These are phyloP conservation scores for Vanrija pseudolonga DNA, from an alignment of 1,284 basidiomycete species.

Conservation along the genomic window DNA sequence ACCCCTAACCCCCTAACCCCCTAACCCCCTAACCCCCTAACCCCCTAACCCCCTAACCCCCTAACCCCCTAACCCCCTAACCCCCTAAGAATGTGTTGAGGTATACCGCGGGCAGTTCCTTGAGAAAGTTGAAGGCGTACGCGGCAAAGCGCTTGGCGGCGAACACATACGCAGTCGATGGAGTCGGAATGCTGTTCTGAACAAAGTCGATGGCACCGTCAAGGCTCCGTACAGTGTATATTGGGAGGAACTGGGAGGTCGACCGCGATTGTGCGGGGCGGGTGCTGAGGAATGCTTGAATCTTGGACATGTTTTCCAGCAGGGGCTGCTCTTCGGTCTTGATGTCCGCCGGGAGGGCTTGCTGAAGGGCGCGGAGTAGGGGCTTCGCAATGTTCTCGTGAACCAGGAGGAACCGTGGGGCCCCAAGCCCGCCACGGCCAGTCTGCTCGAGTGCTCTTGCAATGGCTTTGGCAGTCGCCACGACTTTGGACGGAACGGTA, in stretches of 20 bases:
- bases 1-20: too few species aligned
- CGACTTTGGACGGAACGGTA: background rate
- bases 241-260: too few species aligned
- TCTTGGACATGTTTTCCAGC: background rate
- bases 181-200: conserved; percentile 1
- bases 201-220: conserved; percentile 12
- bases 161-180: conserved; percentile 10
- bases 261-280: background rate
- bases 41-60: too few species aligned
- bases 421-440: background rate
- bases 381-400: conserved; percentile 10
- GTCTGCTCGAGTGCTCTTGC: background rate
- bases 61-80: too few species aligned
- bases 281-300: conserved; percentile 1
- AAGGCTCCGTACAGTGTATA: conserved; percentile 9
- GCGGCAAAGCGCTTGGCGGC: conserved; percentile 7
- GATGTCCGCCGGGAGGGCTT: background rate
- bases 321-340: background rate
- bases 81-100: conserved; percentile 4
- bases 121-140: conserved; percentile 10
- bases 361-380: conserved; percentile 2
- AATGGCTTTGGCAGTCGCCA: conserved; percentile 1
- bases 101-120: background rate
- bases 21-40: too few species aligned
- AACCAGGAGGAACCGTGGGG: background rate